These are phyloP conservation scores for Boeremia lycopersici DNA, from an alignment of 2,329 filamentous ascomycete genomes.

Conservation along the genomic window DNA sequence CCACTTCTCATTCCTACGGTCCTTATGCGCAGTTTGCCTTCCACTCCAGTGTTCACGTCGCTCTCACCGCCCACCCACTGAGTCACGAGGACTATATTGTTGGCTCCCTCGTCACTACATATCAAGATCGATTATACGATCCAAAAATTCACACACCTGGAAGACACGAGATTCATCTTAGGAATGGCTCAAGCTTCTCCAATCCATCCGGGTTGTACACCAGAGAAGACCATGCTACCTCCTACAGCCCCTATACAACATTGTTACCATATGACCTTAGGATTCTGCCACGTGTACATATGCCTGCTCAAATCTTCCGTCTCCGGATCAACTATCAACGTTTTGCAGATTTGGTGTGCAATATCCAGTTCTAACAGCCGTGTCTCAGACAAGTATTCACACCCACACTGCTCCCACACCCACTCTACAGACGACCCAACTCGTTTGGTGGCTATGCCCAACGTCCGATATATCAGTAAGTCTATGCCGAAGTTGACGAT, in stretches of 20 bases:
- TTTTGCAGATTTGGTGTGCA: not conserved
- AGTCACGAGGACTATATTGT: too few species aligned
- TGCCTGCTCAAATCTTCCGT: not conserved
- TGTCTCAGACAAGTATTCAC: not conserved
- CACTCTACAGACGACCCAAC: not conserved
- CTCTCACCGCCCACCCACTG: not conserved
- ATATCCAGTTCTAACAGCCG: not conserved
- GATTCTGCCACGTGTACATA: not conserved
- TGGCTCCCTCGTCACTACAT: too few species aligned
- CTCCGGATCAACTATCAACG: not conserved
- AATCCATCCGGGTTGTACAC: not conserved
- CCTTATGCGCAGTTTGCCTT: not conserved
- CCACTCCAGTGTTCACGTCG: not conserved
- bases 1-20: not conserved
- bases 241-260: not conserved
- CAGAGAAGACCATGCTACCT: not conserved
- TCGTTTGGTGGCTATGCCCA: not conserved
- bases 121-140: too few species aligned
- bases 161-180: not conserved
- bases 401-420: not conserved
- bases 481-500: not conserved
- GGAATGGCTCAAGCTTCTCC: not conserved
- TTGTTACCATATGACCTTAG: not conserved
- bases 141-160: not conserved
- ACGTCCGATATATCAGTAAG: not conserved